These are phyloP conservation scores for Vicia villosa DNA, from an alignment of 306 rosid genomes.

Conservation along the genomic window DNA sequence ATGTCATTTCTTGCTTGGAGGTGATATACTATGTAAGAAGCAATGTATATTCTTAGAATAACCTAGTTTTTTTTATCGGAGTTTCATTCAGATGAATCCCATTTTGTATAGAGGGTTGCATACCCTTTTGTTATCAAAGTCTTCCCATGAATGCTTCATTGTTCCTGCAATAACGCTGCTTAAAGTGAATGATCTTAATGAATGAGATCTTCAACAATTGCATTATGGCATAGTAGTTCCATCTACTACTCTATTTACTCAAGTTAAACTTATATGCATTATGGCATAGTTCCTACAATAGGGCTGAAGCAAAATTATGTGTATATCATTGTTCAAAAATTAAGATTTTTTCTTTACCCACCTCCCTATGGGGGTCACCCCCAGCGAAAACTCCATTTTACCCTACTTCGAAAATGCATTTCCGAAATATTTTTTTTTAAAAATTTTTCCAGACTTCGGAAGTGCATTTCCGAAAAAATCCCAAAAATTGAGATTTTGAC, in stretches of 20 bases:
- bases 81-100: slow-evolving; percentile 21
- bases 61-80: background rate
- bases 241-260: background rate
- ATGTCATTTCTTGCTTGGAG: slow-evolving; percentile 32
- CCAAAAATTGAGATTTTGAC: too few species aligned
- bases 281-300: too few species aligned
- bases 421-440: too few species aligned
- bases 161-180: background rate
- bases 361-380: too few species aligned
- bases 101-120: slow-evolving; percentile 24
- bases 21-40: slow-evolving; percentile 35
- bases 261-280: too few species aligned
- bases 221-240: slow-evolving; percentile 9
- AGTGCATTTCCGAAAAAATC: too few species aligned
- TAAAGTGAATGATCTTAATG: background rate
- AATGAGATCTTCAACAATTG: background rate
- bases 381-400: too few species aligned
- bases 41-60: slow-evolving; percentile 51
- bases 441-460: too few species aligned
- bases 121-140: slow-evolving; percentile 10
- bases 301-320: too few species aligned
- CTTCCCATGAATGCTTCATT: slow-evolving; percentile 1
- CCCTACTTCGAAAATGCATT: too few species aligned
- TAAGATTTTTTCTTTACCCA: too few species aligned
- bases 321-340: too few species aligned